Percentiles rank a stretch among this genome's conserved stretches.
These are phyloP conservation scores for Groenewaldozyma tartarivorans DNA, from an alignment of 805 yeast genomes.

Conservation along the genomic window DNA sequence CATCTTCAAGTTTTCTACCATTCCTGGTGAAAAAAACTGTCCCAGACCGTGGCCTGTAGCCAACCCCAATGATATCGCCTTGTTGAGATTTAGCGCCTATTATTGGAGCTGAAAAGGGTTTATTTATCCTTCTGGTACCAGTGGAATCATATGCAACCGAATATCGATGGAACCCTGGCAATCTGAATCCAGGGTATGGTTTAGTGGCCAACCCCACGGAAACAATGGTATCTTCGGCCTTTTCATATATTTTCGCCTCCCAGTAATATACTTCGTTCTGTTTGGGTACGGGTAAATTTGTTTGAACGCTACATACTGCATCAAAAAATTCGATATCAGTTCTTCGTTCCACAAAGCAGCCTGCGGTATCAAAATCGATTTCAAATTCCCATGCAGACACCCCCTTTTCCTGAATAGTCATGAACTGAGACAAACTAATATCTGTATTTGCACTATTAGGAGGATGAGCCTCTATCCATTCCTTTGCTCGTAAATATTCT, in stretches of 20 bases:
- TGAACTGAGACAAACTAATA: slow-evolving; percentile 45
- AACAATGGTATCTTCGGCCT: slow-evolving; percentile 32
- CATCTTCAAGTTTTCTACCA: slow-evolving; percentile 82
- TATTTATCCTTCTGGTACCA: slow-evolving; percentile 72
- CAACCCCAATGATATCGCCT: slow-evolving; percentile 92
- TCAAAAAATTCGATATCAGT: slow-evolving; percentile 42
- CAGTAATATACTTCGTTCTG: slow-evolving; percentile 80
- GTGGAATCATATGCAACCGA: slow-evolving; percentile 82
- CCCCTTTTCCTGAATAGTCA: slow-evolving; percentile 77
- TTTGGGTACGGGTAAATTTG: slow-evolving; percentile 78
- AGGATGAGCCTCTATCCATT: slow-evolving; percentile 33
- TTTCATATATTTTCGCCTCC: slow-evolving; percentile 75
- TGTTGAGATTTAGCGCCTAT: slow-evolving; percentile 45
- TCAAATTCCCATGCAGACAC: slow-evolving; percentile 83
- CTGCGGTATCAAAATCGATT: slow-evolving; percentile 33
- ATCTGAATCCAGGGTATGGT: slow-evolving; percentile 88
- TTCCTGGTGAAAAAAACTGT: slow-evolving; percentile 89
- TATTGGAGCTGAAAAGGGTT: slow-evolving; percentile 48
- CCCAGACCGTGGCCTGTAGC: slow-evolving; percentile 74
- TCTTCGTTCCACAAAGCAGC: slow-evolving; percentile 57
- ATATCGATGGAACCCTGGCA: slow-evolving; percentile 85
- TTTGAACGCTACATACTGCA: slow-evolving; percentile 57
- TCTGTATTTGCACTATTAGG: slow-evolving; percentile 36
- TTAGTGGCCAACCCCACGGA: slow-evolving; percentile 75
- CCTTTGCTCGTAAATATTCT: slow-evolving; percentile 54